Evolutionary conservation across 305 asterid genomes (phyloP), one percentile per base, ranked within the genome.

Genomic region (Petunia hybrid): DNA sequence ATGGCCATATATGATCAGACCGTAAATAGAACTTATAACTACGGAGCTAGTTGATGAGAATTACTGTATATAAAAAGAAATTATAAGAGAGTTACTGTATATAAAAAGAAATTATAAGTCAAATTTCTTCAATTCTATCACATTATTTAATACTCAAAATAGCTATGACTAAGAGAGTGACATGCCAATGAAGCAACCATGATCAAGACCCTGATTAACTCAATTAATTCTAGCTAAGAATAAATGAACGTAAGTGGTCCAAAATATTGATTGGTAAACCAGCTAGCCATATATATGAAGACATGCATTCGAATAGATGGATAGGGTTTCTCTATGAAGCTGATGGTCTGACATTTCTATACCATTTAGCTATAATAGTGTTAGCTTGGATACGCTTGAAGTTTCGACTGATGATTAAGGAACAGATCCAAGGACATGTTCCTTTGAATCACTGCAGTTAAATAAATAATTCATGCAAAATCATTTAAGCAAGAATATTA

Each of bases 161-260:
- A 31, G 35, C 48, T 73, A 14, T 35, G 31, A 73, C 59, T 4
- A 67, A 69, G 60, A 45, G 22, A 45, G 62, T 71, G 42, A 57
- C 78, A 48, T 48, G 78, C 4, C 12, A 35, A 35, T 71, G 62
- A 71, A 71, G 78, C 62, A 71, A 48, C 3, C 62, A 71, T 46
- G 62, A 48, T 71, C 12, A 71, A 35, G 78, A 71, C 45, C 7
- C 12, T 68, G 31, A 71, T 31, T 10, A 10, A 71, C 35, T 46
- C 43, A 71, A 46, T 71, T 71, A 4, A 6, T 2, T 46, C 22
- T 71, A 5, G 43, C 12, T 35, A 71, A 71, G 62, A 71, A 12
- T 71, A 46, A 71, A 45, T 71, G 78, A 31, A 71, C 31, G 3
- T 56, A 5, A 56, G 61, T 71, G 78, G 78, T 71, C 78, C 78